Evolutionary conservation across 176 grass and related monocot species (phyloP).

Genomic region (Juncus effusus): DNA sequence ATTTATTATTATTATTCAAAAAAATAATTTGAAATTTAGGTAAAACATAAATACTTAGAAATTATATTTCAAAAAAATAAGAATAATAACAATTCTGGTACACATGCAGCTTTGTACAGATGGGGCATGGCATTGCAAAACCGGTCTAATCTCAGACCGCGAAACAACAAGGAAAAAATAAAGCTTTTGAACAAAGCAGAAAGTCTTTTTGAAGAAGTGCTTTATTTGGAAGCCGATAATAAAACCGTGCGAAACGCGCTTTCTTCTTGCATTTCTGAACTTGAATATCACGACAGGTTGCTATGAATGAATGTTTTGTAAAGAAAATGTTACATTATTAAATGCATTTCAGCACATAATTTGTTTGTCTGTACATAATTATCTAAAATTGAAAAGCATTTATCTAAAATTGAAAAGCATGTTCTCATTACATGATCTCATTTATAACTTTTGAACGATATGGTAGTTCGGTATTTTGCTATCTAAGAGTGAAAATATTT

Average conservation of each 20-base stretch:
- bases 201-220: slow-evolving; percentile 81
- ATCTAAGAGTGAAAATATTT: too few species aligned
- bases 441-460: too few species aligned
- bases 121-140: slow-evolving; percentile 81
- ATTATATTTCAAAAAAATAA: background rate
- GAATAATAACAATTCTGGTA: background rate
- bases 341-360: too few species aligned
- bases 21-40: background rate
- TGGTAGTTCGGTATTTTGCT: too few species aligned
- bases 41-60: background rate
- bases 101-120: slow-evolving; percentile 69
- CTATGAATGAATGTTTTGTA: slow-evolving; percentile 8
- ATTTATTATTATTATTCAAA: background rate
- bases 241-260: slow-evolving; percentile 59
- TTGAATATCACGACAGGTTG: slow-evolving; percentile 64
- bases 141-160: slow-evolving; percentile 54
- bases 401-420: too few species aligned
- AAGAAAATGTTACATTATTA: too few species aligned
- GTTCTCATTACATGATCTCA: too few species aligned
- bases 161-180: slow-evolving; percentile 60
- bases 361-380: too few species aligned
- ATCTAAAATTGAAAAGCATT: too few species aligned
- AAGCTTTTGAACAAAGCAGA: slow-evolving; percentile 87
- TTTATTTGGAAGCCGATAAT: slow-evolving; percentile 69
- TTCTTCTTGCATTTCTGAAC: slow-evolving; percentile 85